Evolutionary conservation across 352 stramenopile genomes (phyloP).

Genomic region (Globisporangium polare): DNA sequence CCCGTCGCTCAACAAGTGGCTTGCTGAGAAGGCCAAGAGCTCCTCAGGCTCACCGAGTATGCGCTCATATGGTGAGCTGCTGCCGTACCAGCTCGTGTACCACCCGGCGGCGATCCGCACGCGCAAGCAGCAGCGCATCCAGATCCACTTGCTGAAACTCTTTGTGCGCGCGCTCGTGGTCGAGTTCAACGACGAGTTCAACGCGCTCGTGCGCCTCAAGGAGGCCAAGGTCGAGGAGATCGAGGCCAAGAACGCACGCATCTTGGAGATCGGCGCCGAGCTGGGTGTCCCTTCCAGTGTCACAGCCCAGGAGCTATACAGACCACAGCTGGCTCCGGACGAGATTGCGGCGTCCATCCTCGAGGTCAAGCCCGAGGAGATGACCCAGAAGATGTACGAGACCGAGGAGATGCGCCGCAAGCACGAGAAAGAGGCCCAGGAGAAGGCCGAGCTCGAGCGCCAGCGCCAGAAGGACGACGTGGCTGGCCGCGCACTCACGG

Average conservation of each 20-base stretch:
- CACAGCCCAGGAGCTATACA: conserved; percentile 32
- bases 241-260: conserved; percentile 84
- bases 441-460: conserved; percentile 28
- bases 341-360: conserved; percentile 72
- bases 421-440: conserved; percentile 37
- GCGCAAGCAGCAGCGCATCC: conserved; percentile 73
- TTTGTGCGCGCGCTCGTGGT: conserved; percentile 64
- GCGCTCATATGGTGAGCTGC: conserved; percentile 32
- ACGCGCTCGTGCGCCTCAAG: conserved; percentile 70
- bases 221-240: conserved; percentile 84
- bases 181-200: conserved; percentile 87
- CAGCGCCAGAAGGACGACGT: conserved; percentile 83
- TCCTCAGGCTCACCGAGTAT: neutral
- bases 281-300: conserved; percentile 22
- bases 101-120: conserved; percentile 81
- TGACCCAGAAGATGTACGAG: conserved; percentile 85
- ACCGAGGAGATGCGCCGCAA: conserved; percentile 56
- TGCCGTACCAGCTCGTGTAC: conserved; percentile 80
- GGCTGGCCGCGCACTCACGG: conserved; percentile 64
- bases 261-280: conserved; percentile 83
- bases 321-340: conserved; percentile 43
- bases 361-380: conserved; percentile 63
- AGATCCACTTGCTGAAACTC: conserved; percentile 80
- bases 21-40: conserved; percentile 26
- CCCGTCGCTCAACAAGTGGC: conserved; percentile 31